Conservation (phyloP, 768 basidiomycete genomes). For the Fibroporia radiculosa region DNA sequence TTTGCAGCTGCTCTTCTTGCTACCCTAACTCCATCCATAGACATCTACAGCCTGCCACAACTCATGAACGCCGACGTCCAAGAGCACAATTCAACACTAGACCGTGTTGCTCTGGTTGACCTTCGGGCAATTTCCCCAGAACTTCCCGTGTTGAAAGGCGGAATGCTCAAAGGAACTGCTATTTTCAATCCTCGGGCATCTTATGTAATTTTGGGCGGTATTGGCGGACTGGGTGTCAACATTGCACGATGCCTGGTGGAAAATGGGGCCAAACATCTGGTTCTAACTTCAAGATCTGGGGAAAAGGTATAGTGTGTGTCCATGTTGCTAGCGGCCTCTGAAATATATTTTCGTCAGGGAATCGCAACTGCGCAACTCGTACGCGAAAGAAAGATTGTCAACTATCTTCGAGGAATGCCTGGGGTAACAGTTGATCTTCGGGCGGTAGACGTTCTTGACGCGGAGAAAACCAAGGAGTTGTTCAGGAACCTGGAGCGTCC, state of each 20-base stretch:
- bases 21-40: too few relatives aligned
- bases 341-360: too few relatives aligned
- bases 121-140: not conserved
- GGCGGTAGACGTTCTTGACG: conserved; percentile 7
- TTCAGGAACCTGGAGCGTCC: not conserved
- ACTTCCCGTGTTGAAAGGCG: not conserved
- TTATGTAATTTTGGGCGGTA: conserved; percentile 7
- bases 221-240: conserved; percentile 5
- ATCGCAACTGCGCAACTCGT: not conserved
- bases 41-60: too few relatives aligned
- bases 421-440: conserved; percentile 6
- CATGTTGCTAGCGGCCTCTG: too few relatives aligned
- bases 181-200: conserved; percentile 5
- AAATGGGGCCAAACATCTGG: conserved; percentile 5
- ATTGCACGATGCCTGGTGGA: conserved; percentile 3
- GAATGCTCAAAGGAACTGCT: not conserved
- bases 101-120: not conserved
- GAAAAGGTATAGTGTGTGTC: conserved; percentile 1
- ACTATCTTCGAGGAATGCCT: conserved; percentile 1
- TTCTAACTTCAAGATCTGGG: conserved; percentile 8
- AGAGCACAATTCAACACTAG: too few relatives aligned
- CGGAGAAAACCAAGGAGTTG: conserved; percentile 4
- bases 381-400: conserved; percentile 8
- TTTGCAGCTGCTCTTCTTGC: too few relatives aligned
- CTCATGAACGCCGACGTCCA: not conserved